Base-by-base conservation (phyloP, 768 basidiomycete genomes). In the Trametes cinnabarina region DNA sequence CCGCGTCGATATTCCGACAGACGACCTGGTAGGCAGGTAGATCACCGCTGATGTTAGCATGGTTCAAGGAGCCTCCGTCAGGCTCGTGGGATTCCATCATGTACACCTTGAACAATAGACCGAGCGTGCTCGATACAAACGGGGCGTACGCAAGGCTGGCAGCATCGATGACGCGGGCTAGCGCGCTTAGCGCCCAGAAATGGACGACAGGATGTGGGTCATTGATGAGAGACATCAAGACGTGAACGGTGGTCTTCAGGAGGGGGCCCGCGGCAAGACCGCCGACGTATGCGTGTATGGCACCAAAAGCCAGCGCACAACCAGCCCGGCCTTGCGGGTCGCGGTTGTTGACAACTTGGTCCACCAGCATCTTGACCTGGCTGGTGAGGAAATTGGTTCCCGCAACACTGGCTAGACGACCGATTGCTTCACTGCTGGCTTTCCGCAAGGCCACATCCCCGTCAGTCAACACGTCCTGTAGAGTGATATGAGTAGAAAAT, bases 161-260 rank as follows among this genome's bases (percentile, higher is more conserved):
- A 3, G 95, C 88, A 67, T 92, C 87, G 69, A 97, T 88, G 56
- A 98, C 95, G 15, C 84, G 80, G 6, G 88, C 84, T 28, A 99
- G 77, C 1, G 97, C 90, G 47, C 83, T 86, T 60, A 98, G 76
- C 2, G 96, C 88, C 86, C 90, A 95, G 68, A 89, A 97, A 71
- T 98, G 96, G 6, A 98, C 97, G 30, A 94, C 81, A 0, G 97
- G 96, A 69, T 98, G 97, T 0, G 96, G 94, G 70, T 99, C 97
- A 60, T 91, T 94, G 71, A 89, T 86, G 19, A 99, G 82, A 0
- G 95, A 96, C 85, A 96, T 92, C 35, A 98, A 79, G 43, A 98
- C 87, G 68, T 97, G 94, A 60, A 96, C 90, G 0, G 95, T 93
- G 0, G 95, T 97, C 72, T 98, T 98, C 58, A 98, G 79, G 15